Evolutionary conservation across 1,284 basidiomycete species (phyloP), one percentile per base, ranked within the genome.

Genomic region (Albatrellus sp.): DNA sequence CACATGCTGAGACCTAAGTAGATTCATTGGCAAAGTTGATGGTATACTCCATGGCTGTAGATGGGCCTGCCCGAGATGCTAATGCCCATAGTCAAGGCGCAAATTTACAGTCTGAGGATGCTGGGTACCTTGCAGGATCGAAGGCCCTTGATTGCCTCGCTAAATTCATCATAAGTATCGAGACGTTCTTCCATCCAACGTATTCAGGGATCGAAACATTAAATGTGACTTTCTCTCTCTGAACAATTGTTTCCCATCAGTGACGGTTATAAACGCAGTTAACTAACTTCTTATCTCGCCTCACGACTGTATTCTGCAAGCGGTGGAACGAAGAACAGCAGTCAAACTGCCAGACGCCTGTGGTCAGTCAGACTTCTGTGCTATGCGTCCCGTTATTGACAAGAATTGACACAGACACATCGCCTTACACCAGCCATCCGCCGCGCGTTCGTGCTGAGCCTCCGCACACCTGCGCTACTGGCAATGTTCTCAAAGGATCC

Each of bases 401-500:
- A 24, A 24, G 24, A 4, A 24, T 16, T 43, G 13, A 37, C 44
- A 19, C 54, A 86, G 80, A 68, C 66, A 5, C 72, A 80, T 56
- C 78, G 92, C 9, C 66, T 99, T 37, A 98, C 93, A 0, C 75
- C 78, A 5, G 67, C 69, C 17, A 94, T 98, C 55, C 82, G 87
- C 47, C 77, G 77, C 44, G 78, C 82, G 20, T 92, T 98, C 56
- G 90, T 97, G 17, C 68, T 70, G 19, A 81, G 76, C 36, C 71
- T 98, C 36, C 77, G 89, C 35, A 94, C 90, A 0, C 89, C 94
- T 8, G 87, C 90, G 1, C 68, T 99, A 31, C 75, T 98, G 11
- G 80, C 90, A 17, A 96, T 99, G 84, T 99, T 98, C 64, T 83
- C 90, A 42, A 97, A 98, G 63, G 89, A 88, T 52, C 64, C 75